Conservation (phyloP, 2,329 filamentous ascomycete genomes). For the Pseudogymnoascus sp. region DNA sequence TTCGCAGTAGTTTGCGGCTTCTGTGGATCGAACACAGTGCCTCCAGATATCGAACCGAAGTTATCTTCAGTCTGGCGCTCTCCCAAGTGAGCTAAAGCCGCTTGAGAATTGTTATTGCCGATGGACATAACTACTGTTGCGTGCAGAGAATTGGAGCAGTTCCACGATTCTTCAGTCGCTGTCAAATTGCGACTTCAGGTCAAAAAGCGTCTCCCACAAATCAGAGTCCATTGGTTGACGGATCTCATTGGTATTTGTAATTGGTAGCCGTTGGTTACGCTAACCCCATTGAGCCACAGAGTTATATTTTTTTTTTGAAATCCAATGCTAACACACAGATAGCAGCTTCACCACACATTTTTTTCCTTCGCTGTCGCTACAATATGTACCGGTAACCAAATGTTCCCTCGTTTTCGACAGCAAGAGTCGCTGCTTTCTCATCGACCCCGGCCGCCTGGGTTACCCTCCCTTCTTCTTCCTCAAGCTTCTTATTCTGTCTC, state of each 20-base stretch:
- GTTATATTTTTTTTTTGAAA: background rate
- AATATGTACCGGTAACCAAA: background rate
- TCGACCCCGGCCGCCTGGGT: background rate
- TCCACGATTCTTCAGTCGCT: background rate
- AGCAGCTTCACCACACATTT: background rate
- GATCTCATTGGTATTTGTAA: background rate
- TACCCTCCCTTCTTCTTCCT: slow-evolving; percentile 28
- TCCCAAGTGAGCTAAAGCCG: slow-evolving; percentile 16
- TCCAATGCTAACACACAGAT: background rate
- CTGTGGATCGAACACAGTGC: slow-evolving; percentile 16
- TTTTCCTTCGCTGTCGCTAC: background rate
- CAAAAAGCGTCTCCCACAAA: background rate
- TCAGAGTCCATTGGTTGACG: too few species aligned
- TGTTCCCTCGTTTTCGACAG: background rate
- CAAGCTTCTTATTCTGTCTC: slow-evolving; percentile 52
- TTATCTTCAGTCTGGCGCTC: slow-evolving; percentile 14
- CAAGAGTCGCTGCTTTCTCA: background rate
- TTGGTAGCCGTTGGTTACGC: background rate
- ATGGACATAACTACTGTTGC: too few species aligned
- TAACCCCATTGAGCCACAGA: background rate
- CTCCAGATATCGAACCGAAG: slow-evolving; percentile 13
- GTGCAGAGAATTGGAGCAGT: background rate
- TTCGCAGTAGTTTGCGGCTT: slow-evolving; percentile 13
- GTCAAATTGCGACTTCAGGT: background rate
- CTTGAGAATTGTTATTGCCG: background rate